phyloP scores from a whole-genome alignment of 1,284 basidiomycete genomes.

The Moesziomyces sp. region DNA sequence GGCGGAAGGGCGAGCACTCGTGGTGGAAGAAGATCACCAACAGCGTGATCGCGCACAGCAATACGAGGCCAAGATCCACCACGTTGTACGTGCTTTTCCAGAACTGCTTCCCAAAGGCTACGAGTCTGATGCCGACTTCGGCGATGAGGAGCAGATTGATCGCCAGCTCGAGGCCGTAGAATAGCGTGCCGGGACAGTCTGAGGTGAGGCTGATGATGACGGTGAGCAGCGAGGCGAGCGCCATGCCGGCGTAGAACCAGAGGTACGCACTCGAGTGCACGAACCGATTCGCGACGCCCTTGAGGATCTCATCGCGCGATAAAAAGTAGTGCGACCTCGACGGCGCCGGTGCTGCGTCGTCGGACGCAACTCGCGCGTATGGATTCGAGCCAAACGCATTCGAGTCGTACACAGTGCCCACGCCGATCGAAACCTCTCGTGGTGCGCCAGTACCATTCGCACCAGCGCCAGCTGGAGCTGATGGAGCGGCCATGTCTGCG shows the following conservation, averaged over 20 bases:
- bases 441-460: constrained; percentile 4
- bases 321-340: constrained; percentile 59
- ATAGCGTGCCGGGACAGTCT: constrained; percentile 62
- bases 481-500: constrained; percentile 32
- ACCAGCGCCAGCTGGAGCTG: constrained; percentile 2
- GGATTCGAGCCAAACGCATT: constrained; percentile 21
- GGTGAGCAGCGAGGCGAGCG: constrained; percentile 59
- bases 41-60: constrained; percentile 63
- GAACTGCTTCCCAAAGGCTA: constrained; percentile 66
- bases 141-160: constrained; percentile 64
- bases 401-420: constrained; percentile 37
- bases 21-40: constrained; percentile 64
- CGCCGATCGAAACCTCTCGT: constrained; percentile 30
- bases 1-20: constrained; percentile 62
- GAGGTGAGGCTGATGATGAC: constrained; percentile 58
- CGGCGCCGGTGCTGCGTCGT: constrained; percentile 14
- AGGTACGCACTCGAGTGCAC: constrained; percentile 65
- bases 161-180: constrained; percentile 62
- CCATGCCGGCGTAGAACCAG: constrained; percentile 66
- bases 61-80: constrained; percentile 61
- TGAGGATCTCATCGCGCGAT: constrained; percentile 61
- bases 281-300: constrained; percentile 66
- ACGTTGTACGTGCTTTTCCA: constrained; percentile 67
- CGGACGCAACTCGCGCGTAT: constrained; percentile 18
- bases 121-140: constrained; percentile 60